These are phyloP conservation scores for Suillus subalutaceus DNA, from an alignment of 768 basidiomycete genomes.

Conservation along the genomic window DNA sequence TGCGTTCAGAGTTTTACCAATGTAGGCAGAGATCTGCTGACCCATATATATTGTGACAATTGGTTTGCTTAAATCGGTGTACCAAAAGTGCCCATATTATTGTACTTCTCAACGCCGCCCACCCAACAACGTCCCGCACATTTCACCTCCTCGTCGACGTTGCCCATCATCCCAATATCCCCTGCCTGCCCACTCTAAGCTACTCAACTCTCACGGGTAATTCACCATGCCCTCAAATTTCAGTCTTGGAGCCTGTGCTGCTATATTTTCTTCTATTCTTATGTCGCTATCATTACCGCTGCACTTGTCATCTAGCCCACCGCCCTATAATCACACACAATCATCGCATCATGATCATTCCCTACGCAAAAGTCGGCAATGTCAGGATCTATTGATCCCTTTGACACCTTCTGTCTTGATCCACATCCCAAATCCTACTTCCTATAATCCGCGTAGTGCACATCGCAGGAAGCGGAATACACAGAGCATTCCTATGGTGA, in stretches of 20 bases:
- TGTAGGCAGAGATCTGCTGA: not conserved
- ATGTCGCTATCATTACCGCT: not conserved
- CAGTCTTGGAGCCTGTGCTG: not conserved
- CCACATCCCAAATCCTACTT: conserved; percentile 6
- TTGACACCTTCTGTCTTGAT: conserved; percentile 3
- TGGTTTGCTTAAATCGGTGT: too few species aligned
- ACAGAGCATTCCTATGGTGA: conserved; percentile 9
- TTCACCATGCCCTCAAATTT: not conserved
- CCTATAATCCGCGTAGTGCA: not conserved
- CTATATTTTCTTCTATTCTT: not conserved
- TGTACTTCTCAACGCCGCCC: not conserved
- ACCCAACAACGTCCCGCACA: not conserved
- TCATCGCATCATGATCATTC: not conserved
- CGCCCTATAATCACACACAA: conserved; percentile 11
- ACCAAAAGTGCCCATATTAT: not conserved
- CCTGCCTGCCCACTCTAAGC: not conserved
- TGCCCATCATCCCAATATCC: not conserved
- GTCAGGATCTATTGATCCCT: conserved; percentile 10
- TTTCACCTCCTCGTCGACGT: not conserved
- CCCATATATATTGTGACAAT: not conserved
- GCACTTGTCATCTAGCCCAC: not conserved
- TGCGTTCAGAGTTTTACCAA: not conserved
- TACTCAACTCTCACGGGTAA: too few species aligned
- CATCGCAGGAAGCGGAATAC: not conserved
- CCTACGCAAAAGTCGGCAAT: not conserved